Evolutionary conservation across 352 stramenopile genomes (phyloP).

Genomic region (Saprolegnia parasitica): DNA sequence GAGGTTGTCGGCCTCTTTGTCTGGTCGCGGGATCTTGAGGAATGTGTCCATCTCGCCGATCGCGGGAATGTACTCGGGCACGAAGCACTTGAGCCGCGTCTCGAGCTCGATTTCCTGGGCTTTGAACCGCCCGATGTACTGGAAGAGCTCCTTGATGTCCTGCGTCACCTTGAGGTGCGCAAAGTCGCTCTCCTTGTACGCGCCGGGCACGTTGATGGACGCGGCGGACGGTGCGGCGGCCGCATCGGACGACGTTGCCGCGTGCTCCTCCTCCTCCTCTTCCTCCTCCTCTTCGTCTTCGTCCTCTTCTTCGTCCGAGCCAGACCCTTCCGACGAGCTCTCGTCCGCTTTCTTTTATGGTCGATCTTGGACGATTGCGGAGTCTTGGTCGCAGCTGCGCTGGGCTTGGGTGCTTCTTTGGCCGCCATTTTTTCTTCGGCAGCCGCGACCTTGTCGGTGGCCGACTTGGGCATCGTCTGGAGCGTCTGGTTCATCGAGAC

Average conservation of each 20-base stretch:
- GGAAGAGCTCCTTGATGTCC: constrained; percentile 89
- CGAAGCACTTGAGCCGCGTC: constrained; percentile 94
- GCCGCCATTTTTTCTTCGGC: constrained; percentile 21
- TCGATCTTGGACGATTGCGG: constrained; percentile 27
- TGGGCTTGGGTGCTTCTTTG: constrained; percentile 36
- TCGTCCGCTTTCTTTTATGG: constrained; percentile 53
- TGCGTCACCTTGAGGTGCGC: constrained; percentile 83
- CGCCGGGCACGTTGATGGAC: constrained; percentile 61
- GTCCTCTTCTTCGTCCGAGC: constrained; percentile 41
- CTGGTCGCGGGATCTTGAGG: constrained; percentile 93
- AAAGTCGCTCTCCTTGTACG: constrained; percentile 88
- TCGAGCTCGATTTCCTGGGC: constrained; percentile 94
- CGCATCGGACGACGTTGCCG: not conserved
- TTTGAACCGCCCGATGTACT: constrained; percentile 94
- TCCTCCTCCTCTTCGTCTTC: constrained; percentile 54
- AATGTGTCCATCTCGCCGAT: constrained; percentile 96
- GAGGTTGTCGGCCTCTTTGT: constrained; percentile 84
- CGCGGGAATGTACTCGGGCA: constrained; percentile 95
- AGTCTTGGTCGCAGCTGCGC: constrained; percentile 33
- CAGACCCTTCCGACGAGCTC: constrained; percentile 65
- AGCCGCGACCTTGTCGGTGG: constrained; percentile 23
- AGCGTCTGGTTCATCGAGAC: constrained; percentile 18
- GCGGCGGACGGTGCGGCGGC: constrained; percentile 29
- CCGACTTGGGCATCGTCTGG: constrained; percentile 26
- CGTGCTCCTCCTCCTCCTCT: constrained; percentile 32